Evolutionary conservation across 768 basidiomycete species (phyloP), one percentile per base, ranked within the genome.

Genomic region (Punctularia strigosozonata): DNA sequence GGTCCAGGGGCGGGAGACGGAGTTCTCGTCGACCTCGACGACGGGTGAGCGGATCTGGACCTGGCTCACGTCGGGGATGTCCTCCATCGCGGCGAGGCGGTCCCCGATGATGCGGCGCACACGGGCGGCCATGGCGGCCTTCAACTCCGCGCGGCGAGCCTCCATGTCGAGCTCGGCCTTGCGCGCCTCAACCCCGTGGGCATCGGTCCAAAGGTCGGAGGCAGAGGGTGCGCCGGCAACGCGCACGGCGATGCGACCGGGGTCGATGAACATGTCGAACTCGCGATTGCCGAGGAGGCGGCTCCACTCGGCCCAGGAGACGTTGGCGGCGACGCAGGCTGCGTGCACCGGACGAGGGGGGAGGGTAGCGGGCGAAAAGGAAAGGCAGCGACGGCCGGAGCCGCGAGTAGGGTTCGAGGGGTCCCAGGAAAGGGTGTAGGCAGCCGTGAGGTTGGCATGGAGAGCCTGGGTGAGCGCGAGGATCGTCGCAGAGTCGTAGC

Each of bases 261-360:
- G 85, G 55, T 87, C 80, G 49, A 85, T 70, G 58, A 82, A 80
- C 43, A 88, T 69, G 57, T 87, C 84, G 52, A 87, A 77, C 59
- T 81, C 79, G 41, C 62, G 59, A 46, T 72, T 68, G 8, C 84
- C 82, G 33, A 87, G 71, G 42, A 70, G 62, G 33, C 66, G 48
- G 39, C 85, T 81, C 85, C 85, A 88, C 53, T 82, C 75, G 42
- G 77, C 76, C 85, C 85, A 88, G 50, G 81, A 78, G 23, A 87
- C 68, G 42, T 73, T 73, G 26, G 79, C 65, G 18, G 75, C 65
- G 40, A 77, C 62, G 58, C 84, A 86, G 12, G 83, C 78, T 38
- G 73, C 60, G 61, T 84, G 76, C 50, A 87, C 64, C 48, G 74
- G 63, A 28, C 77, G 75, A 33, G 85, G 83, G 18, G 85, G 85